Evolutionary conservation across 129 eudicot genomes (phyloP).

Genomic region (Flaveria linearis): DNA sequence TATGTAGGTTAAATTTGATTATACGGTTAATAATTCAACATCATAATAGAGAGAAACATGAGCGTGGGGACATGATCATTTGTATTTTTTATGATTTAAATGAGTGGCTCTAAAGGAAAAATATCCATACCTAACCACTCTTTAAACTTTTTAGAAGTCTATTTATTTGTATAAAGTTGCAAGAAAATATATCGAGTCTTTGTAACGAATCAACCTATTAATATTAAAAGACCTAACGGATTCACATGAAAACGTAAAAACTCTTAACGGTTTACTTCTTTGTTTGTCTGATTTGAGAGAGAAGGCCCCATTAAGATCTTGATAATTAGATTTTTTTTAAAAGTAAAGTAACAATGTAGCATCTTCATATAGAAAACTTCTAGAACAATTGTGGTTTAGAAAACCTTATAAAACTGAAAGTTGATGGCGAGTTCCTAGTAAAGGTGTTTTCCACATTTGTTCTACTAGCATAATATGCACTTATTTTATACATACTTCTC

Average conservation of each 20-base stretch:
- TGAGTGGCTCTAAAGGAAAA: too few species aligned
- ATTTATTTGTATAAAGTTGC: background rate
- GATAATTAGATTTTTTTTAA: too few species aligned
- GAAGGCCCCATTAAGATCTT: too few species aligned
- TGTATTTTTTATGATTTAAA: background rate
- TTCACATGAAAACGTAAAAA: too few species aligned
- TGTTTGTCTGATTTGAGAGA: too few species aligned
- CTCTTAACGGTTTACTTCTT: too few species aligned
- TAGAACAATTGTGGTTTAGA: background rate
- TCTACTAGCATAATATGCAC: background rate
- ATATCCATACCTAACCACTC: slow-evolving; percentile 2
- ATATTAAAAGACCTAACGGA: too few species aligned
- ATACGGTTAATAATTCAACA: background rate
- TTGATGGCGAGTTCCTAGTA: slow-evolving; percentile 9
- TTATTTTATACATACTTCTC: too few species aligned
- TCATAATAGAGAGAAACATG: background rate
- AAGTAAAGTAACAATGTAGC: background rate
- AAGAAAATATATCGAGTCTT: background rate
- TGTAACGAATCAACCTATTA: too few species aligned
- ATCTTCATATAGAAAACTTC: background rate
- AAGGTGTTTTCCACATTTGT: background rate
- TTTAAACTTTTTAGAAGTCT: background rate
- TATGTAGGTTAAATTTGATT: background rate
- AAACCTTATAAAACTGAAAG: background rate
- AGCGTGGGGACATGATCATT: slow-evolving; percentile 18